phyloP scores from a whole-genome alignment of 73 alveolate genomes.

The Stentor coeruleus region DNA sequence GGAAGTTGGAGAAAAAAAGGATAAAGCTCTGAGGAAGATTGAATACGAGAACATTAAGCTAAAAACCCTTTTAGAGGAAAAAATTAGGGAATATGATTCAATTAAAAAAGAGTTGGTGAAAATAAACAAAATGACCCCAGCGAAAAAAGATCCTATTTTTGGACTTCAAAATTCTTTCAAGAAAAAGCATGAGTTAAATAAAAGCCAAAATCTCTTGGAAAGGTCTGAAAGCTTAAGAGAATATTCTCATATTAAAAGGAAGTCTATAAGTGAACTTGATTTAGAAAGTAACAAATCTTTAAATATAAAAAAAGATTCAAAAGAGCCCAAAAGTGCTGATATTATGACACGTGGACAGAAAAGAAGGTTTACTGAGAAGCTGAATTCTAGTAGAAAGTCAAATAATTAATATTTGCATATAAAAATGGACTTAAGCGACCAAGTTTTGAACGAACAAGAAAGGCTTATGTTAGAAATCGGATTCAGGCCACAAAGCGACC shows the following conservation, averaged over 20 bases:
- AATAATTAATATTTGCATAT: no score
- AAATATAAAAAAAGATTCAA: not conserved
- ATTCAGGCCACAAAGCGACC: not conserved
- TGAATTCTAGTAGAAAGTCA: not conserved
- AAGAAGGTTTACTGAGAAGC: not conserved
- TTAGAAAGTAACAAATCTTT: not conserved
- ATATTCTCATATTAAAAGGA: not conserved
- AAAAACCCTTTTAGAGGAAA: not conserved
- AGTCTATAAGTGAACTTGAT: not conserved
- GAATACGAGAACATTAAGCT: not conserved
- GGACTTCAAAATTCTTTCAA: not conserved
- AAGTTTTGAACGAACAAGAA: not conserved
- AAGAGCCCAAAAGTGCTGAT: not conserved
- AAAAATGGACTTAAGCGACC: conserved; percentile 3
- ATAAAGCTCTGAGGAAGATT: not conserved
- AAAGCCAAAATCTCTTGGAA: not conserved
- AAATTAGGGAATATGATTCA: not conserved
- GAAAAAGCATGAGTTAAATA: not conserved
- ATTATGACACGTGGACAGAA: not conserved
- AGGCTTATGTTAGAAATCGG: not conserved
- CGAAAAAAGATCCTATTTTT: not conserved
- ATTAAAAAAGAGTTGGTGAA: not conserved
- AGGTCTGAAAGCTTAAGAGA: not conserved
- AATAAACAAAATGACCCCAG: no score
- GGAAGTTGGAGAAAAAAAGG: not conserved